These are phyloP conservation scores for Curvularia sp. DNA, from an alignment of 2,329 filamentous ascomycete species.

Conservation along the genomic window DNA sequence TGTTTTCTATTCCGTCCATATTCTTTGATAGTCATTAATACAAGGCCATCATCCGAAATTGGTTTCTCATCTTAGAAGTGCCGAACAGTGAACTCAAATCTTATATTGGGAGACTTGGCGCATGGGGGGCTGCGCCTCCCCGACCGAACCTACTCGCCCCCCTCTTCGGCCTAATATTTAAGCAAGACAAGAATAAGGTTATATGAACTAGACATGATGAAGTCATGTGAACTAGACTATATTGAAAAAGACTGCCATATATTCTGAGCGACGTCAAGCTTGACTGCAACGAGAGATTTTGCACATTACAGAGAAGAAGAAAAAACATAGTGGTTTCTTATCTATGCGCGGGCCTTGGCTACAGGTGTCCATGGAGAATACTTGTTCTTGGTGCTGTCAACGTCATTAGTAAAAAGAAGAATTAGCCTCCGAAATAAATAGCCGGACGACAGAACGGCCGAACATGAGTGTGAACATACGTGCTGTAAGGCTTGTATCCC, in stretches of 20 bases:
- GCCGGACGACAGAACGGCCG: neutral
- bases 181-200: neutral
- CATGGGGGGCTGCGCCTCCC: neutral
- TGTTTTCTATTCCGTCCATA: neutral
- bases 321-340: constrained; percentile 33
- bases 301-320: neutral
- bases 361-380: constrained; percentile 58
- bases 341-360: constrained; percentile 50
- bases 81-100: neutral
- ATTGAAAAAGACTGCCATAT: neutral
- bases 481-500: constrained; percentile 93
- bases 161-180: neutral
- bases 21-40: neutral
- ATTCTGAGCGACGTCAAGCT: neutral
- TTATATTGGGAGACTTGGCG: neutral
- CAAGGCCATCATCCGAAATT: neutral
- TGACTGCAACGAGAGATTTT: neutral
- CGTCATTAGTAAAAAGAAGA: constrained; percentile 17
- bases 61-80: neutral
- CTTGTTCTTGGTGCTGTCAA: constrained; percentile 58
- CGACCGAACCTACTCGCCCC: neutral
- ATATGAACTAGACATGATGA: neutral
- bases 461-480: constrained; percentile 66
- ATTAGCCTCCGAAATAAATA: neutral
- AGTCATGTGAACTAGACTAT: no score